Conservation (phyloP, 2,329 filamentous ascomycete species). For the Scytalidium sp. region DNA sequence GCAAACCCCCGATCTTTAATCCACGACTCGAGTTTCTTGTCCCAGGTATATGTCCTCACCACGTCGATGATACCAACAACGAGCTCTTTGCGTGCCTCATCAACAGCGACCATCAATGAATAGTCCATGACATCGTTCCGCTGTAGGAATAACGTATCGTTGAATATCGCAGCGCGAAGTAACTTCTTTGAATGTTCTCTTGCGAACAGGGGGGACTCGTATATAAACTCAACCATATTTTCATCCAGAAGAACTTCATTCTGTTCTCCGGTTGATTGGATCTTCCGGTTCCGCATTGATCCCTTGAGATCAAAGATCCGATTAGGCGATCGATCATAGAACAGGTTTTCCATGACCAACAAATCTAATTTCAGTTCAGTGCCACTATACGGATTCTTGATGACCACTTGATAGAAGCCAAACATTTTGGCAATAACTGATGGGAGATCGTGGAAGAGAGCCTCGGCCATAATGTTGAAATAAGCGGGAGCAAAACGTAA, state of each 20-base stretch:
- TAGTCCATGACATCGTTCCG: constrained; percentile 99
- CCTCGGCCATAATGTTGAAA: constrained; percentile 95
- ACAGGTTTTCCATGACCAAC: constrained; percentile 94
- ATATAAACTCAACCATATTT: constrained; percentile 99
- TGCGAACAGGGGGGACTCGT: constrained; percentile 91
- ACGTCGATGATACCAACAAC: constrained; percentile 98
- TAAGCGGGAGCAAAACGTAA: constrained; percentile 94
- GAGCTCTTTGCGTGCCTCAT: constrained; percentile 83
- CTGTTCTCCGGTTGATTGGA: constrained; percentile 90
- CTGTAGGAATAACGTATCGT: constrained; percentile 92
- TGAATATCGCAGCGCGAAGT: constrained; percentile 88
- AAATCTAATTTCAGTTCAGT: constrained; percentile 94
- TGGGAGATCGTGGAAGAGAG: constrained; percentile 89
- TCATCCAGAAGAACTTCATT: constrained; percentile 97
- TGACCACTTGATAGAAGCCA: constrained; percentile 94
- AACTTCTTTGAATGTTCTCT: constrained; percentile 96
- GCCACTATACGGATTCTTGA: constrained; percentile 90
- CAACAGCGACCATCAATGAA: constrained; percentile 95
- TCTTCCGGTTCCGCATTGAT: constrained; percentile 97
- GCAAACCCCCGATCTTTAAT: constrained; percentile 94
- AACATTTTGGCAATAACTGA: constrained; percentile 99
- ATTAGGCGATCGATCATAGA: constrained; percentile 89
- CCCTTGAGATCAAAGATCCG: constrained; percentile 95
- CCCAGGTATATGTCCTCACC: constrained; percentile 98
- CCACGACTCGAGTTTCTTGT: constrained; percentile 99